These are phyloP conservation scores for Aureobasidium musti DNA, from an alignment of 2,329 filamentous ascomycete species.

Conservation along the genomic window DNA sequence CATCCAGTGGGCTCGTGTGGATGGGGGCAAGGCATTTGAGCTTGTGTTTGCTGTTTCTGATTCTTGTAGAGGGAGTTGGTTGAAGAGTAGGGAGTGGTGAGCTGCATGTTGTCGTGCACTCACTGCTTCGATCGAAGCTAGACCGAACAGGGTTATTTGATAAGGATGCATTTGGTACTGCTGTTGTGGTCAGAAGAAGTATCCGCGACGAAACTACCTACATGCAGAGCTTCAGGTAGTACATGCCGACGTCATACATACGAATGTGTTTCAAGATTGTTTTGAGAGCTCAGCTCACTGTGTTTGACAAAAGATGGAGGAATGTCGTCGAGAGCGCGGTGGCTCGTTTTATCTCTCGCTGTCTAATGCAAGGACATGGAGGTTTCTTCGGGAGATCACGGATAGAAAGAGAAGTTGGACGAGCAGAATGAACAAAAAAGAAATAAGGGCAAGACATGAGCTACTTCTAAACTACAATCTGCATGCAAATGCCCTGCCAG, in stretches of 20 bases:
- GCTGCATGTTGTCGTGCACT: background rate
- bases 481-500: constrained; percentile 29
- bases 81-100: constrained; percentile 1
- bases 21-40: background rate
- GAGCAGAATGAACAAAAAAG: constrained; percentile 19
- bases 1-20: constrained; percentile 56
- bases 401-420: background rate
- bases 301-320: background rate
- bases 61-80: background rate
- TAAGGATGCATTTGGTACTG: background rate
- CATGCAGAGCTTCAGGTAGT: background rate
- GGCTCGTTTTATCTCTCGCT: background rate
- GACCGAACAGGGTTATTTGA: background rate
- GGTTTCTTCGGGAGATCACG: background rate
- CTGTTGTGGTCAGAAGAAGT: background rate
- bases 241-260: constrained; percentile 13
- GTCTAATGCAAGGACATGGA: constrained; percentile 1
- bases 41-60: background rate
- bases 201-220: too few relatives aligned
- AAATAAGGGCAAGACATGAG: constrained; percentile 29
- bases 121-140: background rate
- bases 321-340: background rate
- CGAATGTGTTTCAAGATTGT: background rate
- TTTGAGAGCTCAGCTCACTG: background rate
- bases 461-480: constrained; percentile 30